phyloP scores from a whole-genome alignment of 2,329 filamentous ascomycete genomes.

The Trichoderma sp. region DNA sequence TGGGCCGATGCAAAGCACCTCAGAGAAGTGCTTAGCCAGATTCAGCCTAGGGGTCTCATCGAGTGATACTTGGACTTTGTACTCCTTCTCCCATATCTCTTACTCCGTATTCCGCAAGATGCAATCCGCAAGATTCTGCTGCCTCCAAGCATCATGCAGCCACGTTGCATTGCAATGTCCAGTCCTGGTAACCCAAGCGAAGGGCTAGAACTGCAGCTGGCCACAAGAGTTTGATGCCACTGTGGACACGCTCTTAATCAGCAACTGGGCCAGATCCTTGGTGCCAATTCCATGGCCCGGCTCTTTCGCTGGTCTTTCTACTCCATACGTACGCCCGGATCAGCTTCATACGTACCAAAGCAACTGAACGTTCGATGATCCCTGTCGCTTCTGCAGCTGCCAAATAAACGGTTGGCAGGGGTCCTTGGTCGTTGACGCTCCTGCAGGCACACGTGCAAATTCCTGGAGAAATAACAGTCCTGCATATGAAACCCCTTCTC shows the following conservation, averaged over 20 bases:
- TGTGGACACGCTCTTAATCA: background rate
- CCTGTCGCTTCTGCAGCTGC: background rate
- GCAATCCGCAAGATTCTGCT: background rate
- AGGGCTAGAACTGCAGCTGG: background rate
- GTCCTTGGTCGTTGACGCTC: background rate
- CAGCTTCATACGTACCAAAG: background rate
- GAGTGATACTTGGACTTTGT: background rate
- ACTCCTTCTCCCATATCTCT: background rate
- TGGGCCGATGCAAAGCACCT: constrained; percentile 11
- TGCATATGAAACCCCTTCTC: background rate
- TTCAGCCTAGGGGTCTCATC: background rate
- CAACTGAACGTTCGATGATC: background rate
- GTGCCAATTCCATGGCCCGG: background rate
- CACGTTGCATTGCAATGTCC: background rate
- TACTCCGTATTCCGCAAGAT: background rate
- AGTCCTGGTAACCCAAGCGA: background rate
- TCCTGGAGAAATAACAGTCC: background rate
- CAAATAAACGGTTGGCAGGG: background rate
- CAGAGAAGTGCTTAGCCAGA: background rate
- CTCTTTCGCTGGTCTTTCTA: too few relatives aligned
- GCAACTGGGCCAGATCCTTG: background rate
- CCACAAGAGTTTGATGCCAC: background rate
- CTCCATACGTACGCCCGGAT: background rate
- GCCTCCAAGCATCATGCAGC: background rate
- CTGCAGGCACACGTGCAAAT: background rate